These are phyloP conservation scores for Aureobasidium sp. DNA, from an alignment of 2,329 filamentous ascomycete genomes.

Conservation along the genomic window DNA sequence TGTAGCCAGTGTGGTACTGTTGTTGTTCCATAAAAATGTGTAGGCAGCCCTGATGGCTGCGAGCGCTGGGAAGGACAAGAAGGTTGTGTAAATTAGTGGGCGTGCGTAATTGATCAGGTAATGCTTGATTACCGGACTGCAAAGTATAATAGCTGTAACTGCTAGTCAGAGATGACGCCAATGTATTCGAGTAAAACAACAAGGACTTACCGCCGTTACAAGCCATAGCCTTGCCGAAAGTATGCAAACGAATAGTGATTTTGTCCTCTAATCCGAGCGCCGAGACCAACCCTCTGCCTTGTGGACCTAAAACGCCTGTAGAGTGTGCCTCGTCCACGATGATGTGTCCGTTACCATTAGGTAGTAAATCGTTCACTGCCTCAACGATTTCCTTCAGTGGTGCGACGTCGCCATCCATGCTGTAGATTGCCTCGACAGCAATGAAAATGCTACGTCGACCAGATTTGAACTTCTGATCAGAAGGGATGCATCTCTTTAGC, in stretches of 20 bases:
- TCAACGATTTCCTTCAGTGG: slow-evolving; percentile 56
- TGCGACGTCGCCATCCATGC: slow-evolving; percentile 74
- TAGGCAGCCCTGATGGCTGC: slow-evolving; percentile 54
- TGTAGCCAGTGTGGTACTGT: slow-evolving; percentile 43
- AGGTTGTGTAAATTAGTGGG: slow-evolving; percentile 68
- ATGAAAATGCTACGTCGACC: slow-evolving; percentile 55
- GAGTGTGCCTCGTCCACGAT: slow-evolving; percentile 65
- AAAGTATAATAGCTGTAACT: slow-evolving; percentile 53
- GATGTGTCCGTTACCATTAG: slow-evolving; percentile 53
- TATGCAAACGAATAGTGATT: slow-evolving; percentile 55
- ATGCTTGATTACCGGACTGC: slow-evolving; percentile 50
- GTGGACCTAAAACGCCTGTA: slow-evolving; percentile 51
- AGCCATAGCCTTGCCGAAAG: slow-evolving; percentile 61
- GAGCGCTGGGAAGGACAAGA: slow-evolving; percentile 56
- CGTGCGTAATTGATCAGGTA: slow-evolving; percentile 72
- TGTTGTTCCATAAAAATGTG: slow-evolving; percentile 47
- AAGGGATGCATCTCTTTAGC: slow-evolving; percentile 26
- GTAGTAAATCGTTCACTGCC: slow-evolving; percentile 50
- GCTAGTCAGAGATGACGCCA: not conserved
- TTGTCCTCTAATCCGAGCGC: slow-evolving; percentile 49
- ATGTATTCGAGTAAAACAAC: too few species aligned
- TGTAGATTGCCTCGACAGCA: slow-evolving; percentile 63
- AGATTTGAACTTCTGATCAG: slow-evolving; percentile 25
- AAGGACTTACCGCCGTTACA: slow-evolving; percentile 60
- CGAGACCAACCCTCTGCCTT: slow-evolving; percentile 54